Percentiles rank a stretch among this genome's conserved stretches.
These are phyloP conservation scores for Isabelozyma rhagii DNA, from an alignment of 805 yeast genomes.

Conservation along the genomic window DNA sequence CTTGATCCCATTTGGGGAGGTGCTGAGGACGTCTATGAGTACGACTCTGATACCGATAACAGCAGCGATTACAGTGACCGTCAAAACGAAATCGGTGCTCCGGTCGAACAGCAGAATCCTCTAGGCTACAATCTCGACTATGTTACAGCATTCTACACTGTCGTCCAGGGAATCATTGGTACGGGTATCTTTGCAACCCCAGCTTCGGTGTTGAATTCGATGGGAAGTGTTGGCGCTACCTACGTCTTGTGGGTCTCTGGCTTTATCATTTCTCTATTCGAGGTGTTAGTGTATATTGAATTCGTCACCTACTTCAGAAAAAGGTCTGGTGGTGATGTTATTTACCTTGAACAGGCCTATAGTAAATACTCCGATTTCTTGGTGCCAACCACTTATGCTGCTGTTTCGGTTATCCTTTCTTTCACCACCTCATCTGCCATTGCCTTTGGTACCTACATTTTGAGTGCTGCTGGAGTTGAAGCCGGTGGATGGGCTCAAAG, in stretches of 20 bases:
- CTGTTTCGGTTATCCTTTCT: slow-evolving; percentile 34
- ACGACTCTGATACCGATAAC: slow-evolving; percentile 1
- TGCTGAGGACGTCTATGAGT: slow-evolving; percentile 2
- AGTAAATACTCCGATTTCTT: slow-evolving; percentile 27
- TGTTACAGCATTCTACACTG: slow-evolving; percentile 56
- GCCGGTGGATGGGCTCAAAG: slow-evolving; percentile 32
- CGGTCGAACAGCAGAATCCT: slow-evolving; percentile 37
- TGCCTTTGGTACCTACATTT: slow-evolving; percentile 33
- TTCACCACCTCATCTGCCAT: slow-evolving; percentile 33
- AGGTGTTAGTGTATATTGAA: slow-evolving; percentile 37
- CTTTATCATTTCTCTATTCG: slow-evolving; percentile 34
- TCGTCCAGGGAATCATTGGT: slow-evolving; percentile 69
- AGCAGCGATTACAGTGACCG: slow-evolving; percentile 12
- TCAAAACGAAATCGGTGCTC: slow-evolving; percentile 32
- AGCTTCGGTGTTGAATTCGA: slow-evolving; percentile 48
- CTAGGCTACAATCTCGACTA: slow-evolving; percentile 45
- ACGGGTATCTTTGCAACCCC: slow-evolving; percentile 78
- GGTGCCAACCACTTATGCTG: slow-evolving; percentile 37
- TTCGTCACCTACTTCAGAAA: slow-evolving; percentile 36
- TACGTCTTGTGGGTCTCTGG: slow-evolving; percentile 44
- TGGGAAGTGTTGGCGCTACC: slow-evolving; percentile 43
- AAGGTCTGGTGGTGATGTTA: slow-evolving; percentile 38
- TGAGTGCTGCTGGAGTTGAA: slow-evolving; percentile 27
- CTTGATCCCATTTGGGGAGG: slow-evolving; percentile 5
- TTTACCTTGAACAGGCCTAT: slow-evolving; percentile 36